These are phyloP conservation scores for Chaetomiaceae sp. DNA, from an alignment of 2,329 filamentous ascomycete species.

Conservation along the genomic window DNA sequence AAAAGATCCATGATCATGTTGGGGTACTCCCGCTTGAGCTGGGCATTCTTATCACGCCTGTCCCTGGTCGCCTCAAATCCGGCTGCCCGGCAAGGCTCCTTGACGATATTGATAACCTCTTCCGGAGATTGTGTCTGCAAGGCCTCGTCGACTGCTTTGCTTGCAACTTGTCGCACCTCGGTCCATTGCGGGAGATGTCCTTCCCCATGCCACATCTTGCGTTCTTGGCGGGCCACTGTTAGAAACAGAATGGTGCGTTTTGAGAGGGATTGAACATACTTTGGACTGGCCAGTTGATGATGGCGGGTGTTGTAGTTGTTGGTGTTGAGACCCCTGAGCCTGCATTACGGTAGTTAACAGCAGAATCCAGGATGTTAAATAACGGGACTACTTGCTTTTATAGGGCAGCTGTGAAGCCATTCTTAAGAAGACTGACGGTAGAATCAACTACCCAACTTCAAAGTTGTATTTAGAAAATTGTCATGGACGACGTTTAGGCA, in stretches of 20 bases:
- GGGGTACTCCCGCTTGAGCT: slow-evolving; percentile 1
- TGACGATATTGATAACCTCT: background rate
- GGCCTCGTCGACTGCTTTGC: background rate
- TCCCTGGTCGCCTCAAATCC: background rate
- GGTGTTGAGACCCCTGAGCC: no score
- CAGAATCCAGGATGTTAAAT: no score
- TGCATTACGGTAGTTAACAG: background rate
- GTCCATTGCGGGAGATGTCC: background rate
- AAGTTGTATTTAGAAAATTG: no score
- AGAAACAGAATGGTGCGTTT: background rate
- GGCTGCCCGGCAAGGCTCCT: background rate
- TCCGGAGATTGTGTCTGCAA: background rate
- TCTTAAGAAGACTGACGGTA: no score
- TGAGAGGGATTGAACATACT: background rate
- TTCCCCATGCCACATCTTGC: background rate
- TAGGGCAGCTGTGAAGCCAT: no score
- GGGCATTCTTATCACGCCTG: background rate
- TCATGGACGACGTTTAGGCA: no score
- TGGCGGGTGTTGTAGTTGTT: background rate
- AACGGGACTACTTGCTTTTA: no score
- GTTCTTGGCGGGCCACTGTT: background rate
- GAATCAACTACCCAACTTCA: no score
- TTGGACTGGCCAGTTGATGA: slow-evolving; percentile 5
- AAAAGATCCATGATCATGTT: background rate
- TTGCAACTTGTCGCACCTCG: background rate